Conservation (phyloP, 2,329 filamentous ascomycete species). For the Tolypocladium sp. region DNA sequence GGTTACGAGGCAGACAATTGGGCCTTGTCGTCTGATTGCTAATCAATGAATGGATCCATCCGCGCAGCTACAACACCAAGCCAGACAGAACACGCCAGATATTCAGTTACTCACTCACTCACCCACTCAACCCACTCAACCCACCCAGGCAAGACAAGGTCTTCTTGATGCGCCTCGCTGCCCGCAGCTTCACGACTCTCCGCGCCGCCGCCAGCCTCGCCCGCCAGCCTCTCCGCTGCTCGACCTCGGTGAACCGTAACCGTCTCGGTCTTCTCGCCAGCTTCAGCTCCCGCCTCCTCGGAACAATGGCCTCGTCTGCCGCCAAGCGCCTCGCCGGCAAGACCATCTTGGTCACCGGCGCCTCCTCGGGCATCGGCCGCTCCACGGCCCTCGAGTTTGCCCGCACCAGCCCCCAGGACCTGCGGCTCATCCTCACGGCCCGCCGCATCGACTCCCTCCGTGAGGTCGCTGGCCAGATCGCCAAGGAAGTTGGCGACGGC, state of each 20-base stretch:
- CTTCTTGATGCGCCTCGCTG: not conserved
- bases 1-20: too few relatives aligned
- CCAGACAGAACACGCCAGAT: not conserved
- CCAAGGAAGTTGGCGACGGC: constrained; percentile 64
- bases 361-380: constrained; percentile 83
- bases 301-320: constrained; percentile 43
- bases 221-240: not conserved
- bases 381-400: constrained; percentile 87
- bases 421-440: constrained; percentile 85
- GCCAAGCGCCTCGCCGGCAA: constrained; percentile 84
- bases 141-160: not conserved
- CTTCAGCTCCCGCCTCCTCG: not conserved
- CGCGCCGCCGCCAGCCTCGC: not conserved
- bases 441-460: constrained; percentile 71
- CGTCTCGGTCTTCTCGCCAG: not conserved
- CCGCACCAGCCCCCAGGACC: constrained; percentile 65
- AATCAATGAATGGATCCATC: not conserved
- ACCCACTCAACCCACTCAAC: not conserved
- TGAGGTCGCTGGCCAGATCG: constrained; percentile 68
- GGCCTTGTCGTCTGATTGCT: not conserved
- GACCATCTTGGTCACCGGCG: constrained; percentile 85
- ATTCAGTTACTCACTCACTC: not conserved
- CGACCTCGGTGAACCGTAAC: not conserved
- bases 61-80: not conserved
- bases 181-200: not conserved